A percentile compares a stretch with the other conserved stretches of the same genome.
Conservation (phyloP, 2,329 filamentous ascomycete genomes). For the Cytospora piceicola region DNA sequence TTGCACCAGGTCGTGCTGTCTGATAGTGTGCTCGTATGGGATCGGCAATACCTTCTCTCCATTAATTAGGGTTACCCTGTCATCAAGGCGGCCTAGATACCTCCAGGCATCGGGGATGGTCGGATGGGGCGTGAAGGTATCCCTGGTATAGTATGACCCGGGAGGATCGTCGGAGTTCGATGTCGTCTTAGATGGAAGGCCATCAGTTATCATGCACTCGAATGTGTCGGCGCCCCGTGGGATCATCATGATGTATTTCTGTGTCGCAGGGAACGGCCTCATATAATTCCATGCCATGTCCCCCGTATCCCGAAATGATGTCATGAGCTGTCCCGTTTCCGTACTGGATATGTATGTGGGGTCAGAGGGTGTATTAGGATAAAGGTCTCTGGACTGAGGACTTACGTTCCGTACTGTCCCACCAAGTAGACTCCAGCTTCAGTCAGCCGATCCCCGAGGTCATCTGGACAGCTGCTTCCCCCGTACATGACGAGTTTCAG, state of each 20-base stretch:
- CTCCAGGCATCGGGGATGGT: constrained; percentile 49
- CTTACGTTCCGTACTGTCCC: constrained; percentile 54
- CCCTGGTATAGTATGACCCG: constrained; percentile 49
- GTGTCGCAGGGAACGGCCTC: constrained; percentile 44
- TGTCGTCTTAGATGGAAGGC: constrained; percentile 39
- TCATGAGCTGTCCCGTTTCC: constrained; percentile 62
- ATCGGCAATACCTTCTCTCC: constrained; percentile 54
- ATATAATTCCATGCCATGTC: constrained; percentile 63
- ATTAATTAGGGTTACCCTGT: constrained; percentile 50
- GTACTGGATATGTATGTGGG: constrained; percentile 45
- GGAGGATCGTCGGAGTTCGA: constrained; percentile 49
- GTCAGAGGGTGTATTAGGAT: not conserved
- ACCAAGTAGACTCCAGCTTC: constrained; percentile 53
- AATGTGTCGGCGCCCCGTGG: constrained; percentile 41
- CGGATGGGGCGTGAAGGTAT: constrained; percentile 49
- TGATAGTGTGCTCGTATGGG: constrained; percentile 55
- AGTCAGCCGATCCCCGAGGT: constrained; percentile 54
- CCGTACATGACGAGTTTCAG: constrained; percentile 54
- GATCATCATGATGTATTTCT: constrained; percentile 46
- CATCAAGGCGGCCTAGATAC: constrained; percentile 50
- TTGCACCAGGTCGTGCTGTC: constrained; percentile 54
- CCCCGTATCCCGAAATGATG: constrained; percentile 51
- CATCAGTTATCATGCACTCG: constrained; percentile 39
- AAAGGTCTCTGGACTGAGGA: constrained; percentile 16
- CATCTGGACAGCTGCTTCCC: constrained; percentile 57